A percentile compares a stretch with the other conserved stretches of the same genome.
phyloP scores from a whole-genome alignment of 2,329 filamentous ascomycete genomes.

The Myriosclerotinia scirpicola region DNA sequence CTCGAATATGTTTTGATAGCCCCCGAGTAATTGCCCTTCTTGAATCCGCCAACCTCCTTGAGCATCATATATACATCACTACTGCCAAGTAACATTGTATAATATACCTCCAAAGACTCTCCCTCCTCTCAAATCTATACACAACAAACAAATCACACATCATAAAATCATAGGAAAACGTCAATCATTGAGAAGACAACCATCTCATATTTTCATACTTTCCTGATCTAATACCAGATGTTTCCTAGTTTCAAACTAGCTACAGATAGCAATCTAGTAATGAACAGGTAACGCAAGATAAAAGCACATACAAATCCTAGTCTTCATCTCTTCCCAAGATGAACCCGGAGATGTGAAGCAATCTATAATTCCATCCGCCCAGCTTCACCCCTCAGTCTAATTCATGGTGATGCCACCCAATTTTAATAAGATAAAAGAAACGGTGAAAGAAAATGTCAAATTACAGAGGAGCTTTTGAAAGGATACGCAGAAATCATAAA shows the following conservation, averaged over 20 bases:
- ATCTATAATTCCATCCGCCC: constrained; percentile 24
- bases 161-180: too few relatives aligned
- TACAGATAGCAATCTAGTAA: constrained; percentile 18
- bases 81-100: too few relatives aligned
- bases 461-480: constrained; percentile 32
- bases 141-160: neutral
- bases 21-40: too few relatives aligned
- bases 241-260: constrained; percentile 14
- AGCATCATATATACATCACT: too few relatives aligned
- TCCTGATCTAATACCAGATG: constrained; percentile 15
- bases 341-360: constrained; percentile 17
- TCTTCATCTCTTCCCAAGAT: constrained; percentile 12
- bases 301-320: constrained; percentile 19
- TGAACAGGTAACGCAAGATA: neutral
- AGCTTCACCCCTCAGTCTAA: constrained; percentile 20
- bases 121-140: too few relatives aligned
- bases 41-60: too few relatives aligned
- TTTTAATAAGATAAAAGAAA: constrained; percentile 29
- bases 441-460: constrained; percentile 25
- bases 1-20: too few relatives aligned
- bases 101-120: too few relatives aligned
- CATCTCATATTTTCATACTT: constrained; percentile 17
- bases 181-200: neutral
- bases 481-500: constrained; percentile 30
- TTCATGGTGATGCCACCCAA: constrained; percentile 24